Percentiles rank a stretch among this genome's conserved stretches.
Conservation (phyloP, 305 asterid species). For the Fraxinus floribunda region DNA sequence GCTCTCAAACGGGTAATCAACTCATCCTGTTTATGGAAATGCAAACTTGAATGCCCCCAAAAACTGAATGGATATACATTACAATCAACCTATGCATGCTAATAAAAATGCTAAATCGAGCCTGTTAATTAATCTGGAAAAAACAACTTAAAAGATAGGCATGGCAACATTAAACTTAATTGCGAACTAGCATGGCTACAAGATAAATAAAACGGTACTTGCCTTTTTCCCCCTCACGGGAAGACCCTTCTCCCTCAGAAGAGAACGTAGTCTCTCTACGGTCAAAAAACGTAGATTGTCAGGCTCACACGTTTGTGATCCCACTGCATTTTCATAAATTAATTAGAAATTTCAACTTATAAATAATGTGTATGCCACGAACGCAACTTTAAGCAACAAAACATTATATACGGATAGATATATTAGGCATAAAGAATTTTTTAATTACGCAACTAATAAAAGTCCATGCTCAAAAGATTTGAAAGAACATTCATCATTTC, state of each 20-base stretch:
- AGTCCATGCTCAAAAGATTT: background rate
- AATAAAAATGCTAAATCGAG: background rate
- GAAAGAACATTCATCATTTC: background rate
- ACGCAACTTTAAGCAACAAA: background rate
- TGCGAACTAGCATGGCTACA: background rate
- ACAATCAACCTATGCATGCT: background rate
- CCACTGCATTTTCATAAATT: slow-evolving; percentile 14
- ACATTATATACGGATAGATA: background rate
- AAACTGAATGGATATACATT: background rate
- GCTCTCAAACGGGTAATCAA: slow-evolving; percentile 41
- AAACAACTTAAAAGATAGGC: background rate
- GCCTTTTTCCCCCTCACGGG: slow-evolving; percentile 71
- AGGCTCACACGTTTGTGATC: slow-evolving; percentile 24
- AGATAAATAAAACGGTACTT: slow-evolving; percentile 22
- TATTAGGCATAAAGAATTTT: background rate
- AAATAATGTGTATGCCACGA: background rate
- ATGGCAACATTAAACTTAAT: background rate
- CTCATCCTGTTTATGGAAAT: slow-evolving; percentile 43
- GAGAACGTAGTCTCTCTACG: slow-evolving; percentile 63
- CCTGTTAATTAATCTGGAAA: background rate
- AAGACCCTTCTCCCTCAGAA: slow-evolving; percentile 74
- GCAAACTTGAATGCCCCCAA: background rate
- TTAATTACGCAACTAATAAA: background rate
- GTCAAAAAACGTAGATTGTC: slow-evolving; percentile 57
- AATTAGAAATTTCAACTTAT: background rate